Conservation (phyloP, 1,284 basidiomycete genomes). For the Cutaneotrichosporon mucoides region DNA sequence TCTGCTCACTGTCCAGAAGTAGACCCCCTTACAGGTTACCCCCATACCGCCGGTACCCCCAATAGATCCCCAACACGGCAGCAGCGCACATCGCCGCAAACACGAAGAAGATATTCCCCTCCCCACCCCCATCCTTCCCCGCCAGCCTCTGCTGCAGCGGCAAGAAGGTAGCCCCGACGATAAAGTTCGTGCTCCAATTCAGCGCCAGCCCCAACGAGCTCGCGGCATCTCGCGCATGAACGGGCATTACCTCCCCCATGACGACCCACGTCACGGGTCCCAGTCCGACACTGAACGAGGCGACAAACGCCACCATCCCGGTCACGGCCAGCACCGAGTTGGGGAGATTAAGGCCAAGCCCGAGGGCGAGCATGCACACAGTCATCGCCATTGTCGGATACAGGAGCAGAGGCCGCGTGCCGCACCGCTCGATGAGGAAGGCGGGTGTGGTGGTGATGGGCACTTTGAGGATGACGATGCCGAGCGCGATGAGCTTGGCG, state of each 20-base stretch:
- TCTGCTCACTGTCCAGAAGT: no score
- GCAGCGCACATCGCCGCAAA: conserved; percentile 25
- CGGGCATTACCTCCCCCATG: conserved; percentile 36
- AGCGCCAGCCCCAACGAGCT: conserved; percentile 34
- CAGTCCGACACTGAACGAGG: conserved; percentile 35
- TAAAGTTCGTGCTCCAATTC: conserved; percentile 40
- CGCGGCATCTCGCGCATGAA: conserved; percentile 32
- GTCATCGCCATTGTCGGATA: conserved; percentile 28
- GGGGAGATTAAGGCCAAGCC: conserved; percentile 31
- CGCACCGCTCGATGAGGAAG: conserved; percentile 45
- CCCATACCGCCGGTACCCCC: neutral
- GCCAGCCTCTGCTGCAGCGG: conserved; percentile 26
- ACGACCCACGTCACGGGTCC: conserved; percentile 45
- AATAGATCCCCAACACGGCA: conserved; percentile 1
- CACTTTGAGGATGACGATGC: conserved; percentile 46
- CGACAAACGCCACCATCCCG: conserved; percentile 33
- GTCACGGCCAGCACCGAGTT: conserved; percentile 19
- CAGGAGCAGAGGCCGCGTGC: conserved; percentile 27
- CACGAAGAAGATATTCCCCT: conserved; percentile 42
- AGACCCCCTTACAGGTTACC: no score
- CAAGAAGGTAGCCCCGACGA: conserved; percentile 33
- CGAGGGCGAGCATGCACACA: conserved; percentile 26
- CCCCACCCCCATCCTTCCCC: conserved; percentile 21
- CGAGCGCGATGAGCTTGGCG: conserved; percentile 40
- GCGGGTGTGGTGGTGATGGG: conserved; percentile 51